A percentile compares a stretch with the other conserved stretches of the same genome.
These are phyloP conservation scores for Monosporascus sp. DNA, from an alignment of 2,329 filamentous ascomycete genomes.

Conservation along the genomic window DNA sequence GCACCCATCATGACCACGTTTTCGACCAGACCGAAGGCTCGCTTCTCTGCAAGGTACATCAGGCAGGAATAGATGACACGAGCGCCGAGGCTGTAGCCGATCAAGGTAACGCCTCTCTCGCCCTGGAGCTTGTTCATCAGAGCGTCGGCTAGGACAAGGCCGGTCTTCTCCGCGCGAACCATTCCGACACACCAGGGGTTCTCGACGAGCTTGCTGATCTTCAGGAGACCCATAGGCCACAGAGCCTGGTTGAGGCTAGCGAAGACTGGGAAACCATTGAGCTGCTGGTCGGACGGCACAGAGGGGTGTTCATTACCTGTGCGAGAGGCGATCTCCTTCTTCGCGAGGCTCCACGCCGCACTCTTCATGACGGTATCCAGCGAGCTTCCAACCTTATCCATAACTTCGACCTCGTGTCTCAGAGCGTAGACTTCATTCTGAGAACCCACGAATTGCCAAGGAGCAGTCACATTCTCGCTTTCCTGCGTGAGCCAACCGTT, in stretches of 20 bases:
- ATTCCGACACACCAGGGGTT: constrained; percentile 77
- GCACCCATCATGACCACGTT: constrained; percentile 79
- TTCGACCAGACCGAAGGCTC: constrained; percentile 79
- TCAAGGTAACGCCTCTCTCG: constrained; percentile 71
- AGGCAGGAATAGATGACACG: constrained; percentile 80
- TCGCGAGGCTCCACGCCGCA: constrained; percentile 71
- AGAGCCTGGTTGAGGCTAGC: constrained; percentile 50
- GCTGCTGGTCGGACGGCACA: constrained; percentile 2
- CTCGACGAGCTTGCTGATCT: constrained; percentile 69
- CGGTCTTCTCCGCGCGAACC: constrained; percentile 68
- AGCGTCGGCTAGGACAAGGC: constrained; percentile 68
- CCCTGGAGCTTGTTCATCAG: constrained; percentile 78
- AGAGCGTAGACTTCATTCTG: constrained; percentile 76
- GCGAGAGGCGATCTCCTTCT: constrained; percentile 40
- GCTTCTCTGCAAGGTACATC: constrained; percentile 66
- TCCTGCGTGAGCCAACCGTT: constrained; percentile 74
- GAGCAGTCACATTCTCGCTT: constrained; percentile 60
- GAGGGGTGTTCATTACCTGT: constrained; percentile 35
- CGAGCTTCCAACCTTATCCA: constrained; percentile 71
- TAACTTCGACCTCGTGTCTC: constrained; percentile 73
- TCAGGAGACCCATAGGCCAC: constrained; percentile 60
- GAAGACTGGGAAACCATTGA: constrained; percentile 36
- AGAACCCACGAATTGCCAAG: constrained; percentile 71
- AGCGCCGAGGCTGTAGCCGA: constrained; percentile 79
- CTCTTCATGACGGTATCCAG: constrained; percentile 74